Conservation (phyloP, 805 yeast species). For the Ogataea populi-albae region DNA sequence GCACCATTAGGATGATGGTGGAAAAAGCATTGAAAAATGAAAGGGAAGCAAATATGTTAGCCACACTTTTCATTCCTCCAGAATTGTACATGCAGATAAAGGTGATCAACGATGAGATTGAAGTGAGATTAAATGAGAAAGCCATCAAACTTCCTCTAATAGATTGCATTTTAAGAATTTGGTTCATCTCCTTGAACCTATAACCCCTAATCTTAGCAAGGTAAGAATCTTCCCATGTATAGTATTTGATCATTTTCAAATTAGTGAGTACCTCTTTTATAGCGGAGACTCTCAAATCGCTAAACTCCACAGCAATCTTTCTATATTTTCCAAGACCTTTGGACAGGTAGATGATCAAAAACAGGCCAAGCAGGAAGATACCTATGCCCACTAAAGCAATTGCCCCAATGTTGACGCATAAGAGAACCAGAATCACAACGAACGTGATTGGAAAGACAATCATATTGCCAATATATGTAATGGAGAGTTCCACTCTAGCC, state of each 20-base stretch:
- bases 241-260: constrained; percentile 77
- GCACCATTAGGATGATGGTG: constrained; percentile 60
- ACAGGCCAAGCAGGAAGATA: constrained; percentile 50
- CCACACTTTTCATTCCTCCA: constrained; percentile 45
- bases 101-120: constrained; percentile 63
- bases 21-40: constrained; percentile 61
- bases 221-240: constrained; percentile 87
- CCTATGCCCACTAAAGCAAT: constrained; percentile 72
- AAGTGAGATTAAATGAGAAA: constrained; percentile 55
- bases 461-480: constrained; percentile 61
- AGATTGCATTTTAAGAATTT: constrained; percentile 57
- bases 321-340: constrained; percentile 52
- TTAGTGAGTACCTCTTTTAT: constrained; percentile 76
- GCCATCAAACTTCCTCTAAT: constrained; percentile 58
- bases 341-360: constrained; percentile 43
- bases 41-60: constrained; percentile 62
- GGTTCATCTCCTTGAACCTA: constrained; percentile 58
- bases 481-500: constrained; percentile 70
- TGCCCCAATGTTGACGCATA: constrained; percentile 66
- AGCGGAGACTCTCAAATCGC: constrained; percentile 71
- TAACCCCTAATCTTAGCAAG: constrained; percentile 49
- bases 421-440: constrained; percentile 56
- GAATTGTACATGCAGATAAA: constrained; percentile 40
- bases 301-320: constrained; percentile 50
- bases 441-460: constrained; percentile 62